These are phyloP conservation scores for Barbarea vulgaris DNA, from an alignment of 345 rosid genomes.

Conservation along the genomic window DNA sequence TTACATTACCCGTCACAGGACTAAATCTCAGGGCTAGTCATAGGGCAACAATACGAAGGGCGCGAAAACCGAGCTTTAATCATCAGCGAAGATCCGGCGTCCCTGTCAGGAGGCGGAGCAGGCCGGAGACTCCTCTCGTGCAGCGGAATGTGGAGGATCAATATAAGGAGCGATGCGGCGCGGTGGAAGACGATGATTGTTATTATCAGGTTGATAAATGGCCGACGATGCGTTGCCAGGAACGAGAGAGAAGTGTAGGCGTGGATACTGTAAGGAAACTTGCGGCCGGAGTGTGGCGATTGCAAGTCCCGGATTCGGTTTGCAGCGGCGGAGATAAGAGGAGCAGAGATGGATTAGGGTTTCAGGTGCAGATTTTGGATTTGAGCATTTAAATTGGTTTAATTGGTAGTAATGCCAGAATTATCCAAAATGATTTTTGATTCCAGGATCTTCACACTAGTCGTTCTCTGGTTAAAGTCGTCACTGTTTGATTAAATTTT, in stretches of 20 bases:
- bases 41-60: conserved; percentile 22
- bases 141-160: conserved; percentile 64
- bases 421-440: background rate
- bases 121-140: conserved; percentile 65
- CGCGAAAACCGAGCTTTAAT: conserved; percentile 46
- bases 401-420: too few relatives aligned
- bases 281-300: conserved; percentile 83
- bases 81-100: conserved; percentile 49
- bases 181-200: conserved; percentile 38
- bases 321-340: conserved; percentile 32
- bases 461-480: background rate
- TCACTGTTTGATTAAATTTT: background rate
- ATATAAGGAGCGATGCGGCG: conserved; percentile 30
- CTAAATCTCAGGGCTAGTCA: conserved; percentile 49
- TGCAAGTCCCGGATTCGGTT: conserved; percentile 57
- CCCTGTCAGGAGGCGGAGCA: conserved; percentile 49
- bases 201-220: conserved; percentile 29
- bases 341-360: conserved; percentile 49
- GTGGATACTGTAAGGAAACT: conserved; percentile 76
- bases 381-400: too few relatives aligned
- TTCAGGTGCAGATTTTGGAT: conserved; percentile 46
- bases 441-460: background rate
- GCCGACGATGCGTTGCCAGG: conserved; percentile 35
- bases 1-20: conserved; percentile 41
- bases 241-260: conserved; percentile 28